These are phyloP conservation scores for Teunomyces lycoperdinae DNA, from an alignment of 805 yeast species.

Conservation along the genomic window DNA sequence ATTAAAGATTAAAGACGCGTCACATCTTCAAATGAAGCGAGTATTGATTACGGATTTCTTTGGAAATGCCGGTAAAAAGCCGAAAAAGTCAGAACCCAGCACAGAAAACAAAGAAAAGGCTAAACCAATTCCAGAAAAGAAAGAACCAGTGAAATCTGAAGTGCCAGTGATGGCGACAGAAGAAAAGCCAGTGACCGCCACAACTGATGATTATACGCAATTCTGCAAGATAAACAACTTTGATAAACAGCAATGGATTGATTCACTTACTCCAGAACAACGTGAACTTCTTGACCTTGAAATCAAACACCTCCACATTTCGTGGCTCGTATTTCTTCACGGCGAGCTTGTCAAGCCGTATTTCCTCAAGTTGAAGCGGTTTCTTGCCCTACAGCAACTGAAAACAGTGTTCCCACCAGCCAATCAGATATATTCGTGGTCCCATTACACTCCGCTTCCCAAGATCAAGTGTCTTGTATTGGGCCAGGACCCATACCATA, in stretches of 20 bases:
- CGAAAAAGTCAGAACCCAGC: neutral
- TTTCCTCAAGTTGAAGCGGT: slow-evolving; percentile 69
- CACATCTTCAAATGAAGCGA: neutral
- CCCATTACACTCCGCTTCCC: slow-evolving; percentile 74
- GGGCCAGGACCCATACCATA: slow-evolving; percentile 98
- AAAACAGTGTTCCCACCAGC: slow-evolving; percentile 74
- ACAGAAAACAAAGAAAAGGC: neutral
- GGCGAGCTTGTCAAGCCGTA: slow-evolving; percentile 80
- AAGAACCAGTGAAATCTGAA: neutral
- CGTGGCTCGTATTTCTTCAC: slow-evolving; percentile 75
- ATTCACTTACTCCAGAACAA: slow-evolving; percentile 46
- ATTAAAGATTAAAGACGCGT: neutral
- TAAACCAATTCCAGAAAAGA: neutral
- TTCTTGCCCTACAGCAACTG: slow-evolving; percentile 48
- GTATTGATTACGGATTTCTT: slow-evolving; percentile 20
- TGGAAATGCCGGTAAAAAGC: slow-evolving; percentile 3
- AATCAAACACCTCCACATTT: slow-evolving; percentile 61
- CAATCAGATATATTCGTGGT: slow-evolving; percentile 85
- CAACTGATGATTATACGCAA: neutral
- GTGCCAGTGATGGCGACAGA: no score
- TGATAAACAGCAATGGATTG: slow-evolving; percentile 52
- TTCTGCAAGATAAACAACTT: slow-evolving; percentile 28
- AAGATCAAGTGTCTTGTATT: slow-evolving; percentile 73
- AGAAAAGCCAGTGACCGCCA: no score
- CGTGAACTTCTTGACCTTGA: slow-evolving; percentile 59